Base-by-base conservation (phyloP, 1,139 yeast species). In the Kurtzmaniella quercitrusa region DNA sequence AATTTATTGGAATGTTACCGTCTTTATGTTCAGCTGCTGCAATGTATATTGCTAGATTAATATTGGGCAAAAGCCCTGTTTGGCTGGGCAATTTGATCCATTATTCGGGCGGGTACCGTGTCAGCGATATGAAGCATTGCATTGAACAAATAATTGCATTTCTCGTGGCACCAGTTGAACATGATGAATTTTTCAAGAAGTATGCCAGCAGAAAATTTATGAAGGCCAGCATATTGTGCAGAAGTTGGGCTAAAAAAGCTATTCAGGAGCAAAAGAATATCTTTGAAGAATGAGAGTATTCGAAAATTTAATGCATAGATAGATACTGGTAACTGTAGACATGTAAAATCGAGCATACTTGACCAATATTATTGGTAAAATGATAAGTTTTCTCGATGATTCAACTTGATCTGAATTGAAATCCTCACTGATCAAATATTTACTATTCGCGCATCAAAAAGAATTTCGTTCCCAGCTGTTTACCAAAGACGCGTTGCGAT, bases 151-250 rank as follows among this genome's bases (percentile, higher is more conserved):
- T 91, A 53, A 75, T 87, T 60, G 88, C 84, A 58, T 91, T 87
- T 61, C 71, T 93, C 51, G 79, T 83, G 37, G 75, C 83, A 38
- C 95, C 96, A n/a, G 88, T 88, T 38, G 82, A 80, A 46, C 96
- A 91, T 61, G 96, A 89, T 58, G 96, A 89, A 57, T 88, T 91
- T 56, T 91, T 88, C 71, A 88, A 88, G 61, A 93, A 93, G 66
- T 93, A 93, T 61, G 95, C 96, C 38, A 82, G 94, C 34, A 82
- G 93, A 59, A 83, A 88, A 59, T 89, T 85, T 60, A 84, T 93
- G 88, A 88, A 88, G 63, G 97, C 95, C 22, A 84, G 95, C 44
- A 78, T 88, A 26, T 72, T 88, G 48, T 88, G 96, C 50, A 80
- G 96, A 56, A 86, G 84, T 59, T 91, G 97, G 97, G 96, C 95